phyloP scores from a whole-genome alignment of 768 basidiomycete genomes.

The Collybiopsis luxurians region DNA sequence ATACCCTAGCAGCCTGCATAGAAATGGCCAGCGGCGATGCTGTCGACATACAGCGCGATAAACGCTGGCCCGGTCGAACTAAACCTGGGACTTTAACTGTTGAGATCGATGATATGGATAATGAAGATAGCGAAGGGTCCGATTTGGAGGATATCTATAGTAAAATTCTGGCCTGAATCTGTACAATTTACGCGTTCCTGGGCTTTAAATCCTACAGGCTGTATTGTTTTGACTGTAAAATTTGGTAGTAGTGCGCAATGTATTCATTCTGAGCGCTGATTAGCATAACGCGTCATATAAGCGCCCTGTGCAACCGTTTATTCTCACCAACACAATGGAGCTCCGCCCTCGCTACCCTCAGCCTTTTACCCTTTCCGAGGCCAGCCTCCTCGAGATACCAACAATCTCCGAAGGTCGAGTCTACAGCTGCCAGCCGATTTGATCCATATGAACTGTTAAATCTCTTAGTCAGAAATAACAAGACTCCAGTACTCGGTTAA shows the following conservation, averaged over 20 bases:
- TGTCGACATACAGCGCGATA: slow-evolving; percentile 72
- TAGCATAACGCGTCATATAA: too few relatives aligned
- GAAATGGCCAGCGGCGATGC: slow-evolving; percentile 74
- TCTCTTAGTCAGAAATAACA: slow-evolving; percentile 56
- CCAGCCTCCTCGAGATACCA: slow-evolving; percentile 58
- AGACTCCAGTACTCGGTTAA: slow-evolving; percentile 70
- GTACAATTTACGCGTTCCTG: too few relatives aligned
- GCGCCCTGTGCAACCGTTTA: background rate
- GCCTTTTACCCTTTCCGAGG: slow-evolving; percentile 72
- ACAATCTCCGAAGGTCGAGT: slow-evolving; percentile 68
- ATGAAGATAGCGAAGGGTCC: slow-evolving; percentile 30
- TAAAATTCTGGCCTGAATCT: too few relatives aligned
- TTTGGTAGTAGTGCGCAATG: too few relatives aligned
- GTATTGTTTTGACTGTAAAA: too few relatives aligned
- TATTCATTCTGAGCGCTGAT: too few relatives aligned
- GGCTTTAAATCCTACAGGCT: too few relatives aligned
- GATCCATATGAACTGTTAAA: slow-evolving; percentile 3
- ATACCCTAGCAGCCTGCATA: slow-evolving; percentile 62
- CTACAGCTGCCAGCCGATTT: background rate
- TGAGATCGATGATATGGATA: slow-evolving; percentile 47
- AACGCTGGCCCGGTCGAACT: slow-evolving; percentile 73
- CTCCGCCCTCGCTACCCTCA: slow-evolving; percentile 67
- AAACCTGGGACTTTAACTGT: slow-evolving; percentile 44
- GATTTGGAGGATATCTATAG: background rate
- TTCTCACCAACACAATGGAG: slow-evolving; percentile 45